Conservation (phyloP, 2,329 filamentous ascomycete species). For the Phoma sp. region DNA sequence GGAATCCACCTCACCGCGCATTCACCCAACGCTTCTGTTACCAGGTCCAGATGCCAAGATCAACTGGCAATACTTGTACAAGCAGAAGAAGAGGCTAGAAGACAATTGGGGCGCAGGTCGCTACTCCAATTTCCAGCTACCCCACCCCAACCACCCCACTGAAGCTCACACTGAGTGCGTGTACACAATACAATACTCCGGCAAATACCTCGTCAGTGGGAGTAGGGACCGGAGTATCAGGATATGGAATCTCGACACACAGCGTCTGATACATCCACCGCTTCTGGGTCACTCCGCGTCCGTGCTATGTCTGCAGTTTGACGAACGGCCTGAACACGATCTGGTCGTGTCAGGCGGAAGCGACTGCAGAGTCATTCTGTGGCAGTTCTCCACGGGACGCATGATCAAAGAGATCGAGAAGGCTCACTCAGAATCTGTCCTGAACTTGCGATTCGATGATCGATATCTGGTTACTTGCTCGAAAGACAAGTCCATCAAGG, state of each 20-base stretch:
- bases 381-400: constrained; percentile 90
- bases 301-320: constrained; percentile 93
- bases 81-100: constrained; percentile 82
- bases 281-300: constrained; percentile 81
- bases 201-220: constrained; percentile 87
- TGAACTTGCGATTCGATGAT: constrained; percentile 92
- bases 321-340: constrained; percentile 84
- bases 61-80: constrained; percentile 94
- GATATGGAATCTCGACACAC: constrained; percentile 87
- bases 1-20: constrained; percentile 25
- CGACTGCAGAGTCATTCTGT: constrained; percentile 87
- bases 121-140: constrained; percentile 86
- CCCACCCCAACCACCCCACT: constrained; percentile 77
- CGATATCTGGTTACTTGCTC: constrained; percentile 94
- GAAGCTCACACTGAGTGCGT: constrained; percentile 93
- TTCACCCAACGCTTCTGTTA: constrained; percentile 43
- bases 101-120: constrained; percentile 88
- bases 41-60: constrained; percentile 63
- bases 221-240: constrained; percentile 87
- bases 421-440: constrained; percentile 87
- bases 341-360: constrained; percentile 95
- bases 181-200: constrained; percentile 89
- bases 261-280: constrained; percentile 75
- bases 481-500: constrained; percentile 95
- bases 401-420: constrained; percentile 75